Base-by-base conservation (phyloP, 495 filamentous ascomycete genomes). In the Pyrenula massariospora region DNA sequence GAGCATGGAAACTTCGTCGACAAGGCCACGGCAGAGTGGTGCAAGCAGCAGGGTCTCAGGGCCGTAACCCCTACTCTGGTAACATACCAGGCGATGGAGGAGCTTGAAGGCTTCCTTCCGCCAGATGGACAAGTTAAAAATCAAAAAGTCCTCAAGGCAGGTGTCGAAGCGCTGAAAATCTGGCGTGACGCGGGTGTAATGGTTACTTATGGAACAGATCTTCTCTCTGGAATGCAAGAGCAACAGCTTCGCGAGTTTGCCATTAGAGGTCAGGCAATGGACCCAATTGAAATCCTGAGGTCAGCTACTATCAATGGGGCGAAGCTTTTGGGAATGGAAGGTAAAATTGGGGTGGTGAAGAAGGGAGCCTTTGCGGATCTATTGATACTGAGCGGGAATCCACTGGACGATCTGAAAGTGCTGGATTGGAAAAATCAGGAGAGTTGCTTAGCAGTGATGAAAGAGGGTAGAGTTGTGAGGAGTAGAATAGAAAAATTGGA, bases 1-100 rank as follows among this genome's bases (percentile, higher is more conserved):
- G 79, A 83, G 63, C 78, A 81, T 59, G 78, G 77, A 0, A 81
- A 80, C 53, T 66, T 81, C 21, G 63, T 81, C 21, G 77, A 81
- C 52, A 56, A 67, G 20, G 66, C 67, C 15, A 81, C 78, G 15
- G 79, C 78, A 2, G 57, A 66, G 57, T 64, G 73, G 31, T 75
- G 77, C 71, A 73, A 67, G 8, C 65, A 70, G 22, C 72, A 70
- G 48, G 68, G 70, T 0, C 70, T 74, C 0, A 42, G 31, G 15
- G 76, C 70, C 59, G 63, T 81, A 10, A 81, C 77, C 0, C 79
- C 79, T 2, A 82, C 78, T 2, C 63, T 81, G 48, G 65, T 80
- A 25, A 71, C 79, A 1, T 81, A 81, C 60, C 58, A 71, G 0
- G 66, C 68, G 22, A 78, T 81, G 76, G 68, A 70, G 2, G 59